Percentiles rank a stretch among this genome's conserved stretches.
Evolutionary conservation across 2,329 filamentous ascomycete genomes (phyloP).

Genomic region (Sphaceloma murrayae): DNA sequence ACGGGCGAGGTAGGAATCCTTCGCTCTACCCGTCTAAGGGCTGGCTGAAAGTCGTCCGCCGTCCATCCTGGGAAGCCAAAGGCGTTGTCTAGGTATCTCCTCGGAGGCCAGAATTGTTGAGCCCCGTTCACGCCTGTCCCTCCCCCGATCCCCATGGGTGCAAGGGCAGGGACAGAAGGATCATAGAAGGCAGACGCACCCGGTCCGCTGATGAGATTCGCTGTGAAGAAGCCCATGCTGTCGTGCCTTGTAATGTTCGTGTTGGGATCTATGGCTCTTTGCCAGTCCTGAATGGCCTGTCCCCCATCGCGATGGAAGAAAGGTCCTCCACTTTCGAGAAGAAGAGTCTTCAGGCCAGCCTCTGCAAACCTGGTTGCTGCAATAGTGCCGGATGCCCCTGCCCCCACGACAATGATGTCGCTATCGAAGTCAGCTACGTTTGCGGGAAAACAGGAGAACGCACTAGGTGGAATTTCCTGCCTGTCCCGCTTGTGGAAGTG

Average conservation of each 20-base stretch:
- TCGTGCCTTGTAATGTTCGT: constrained; percentile 8
- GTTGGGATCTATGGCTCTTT: constrained; percentile 6
- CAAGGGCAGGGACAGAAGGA: constrained; percentile 1
- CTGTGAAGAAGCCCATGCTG: constrained; percentile 1
- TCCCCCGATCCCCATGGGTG: constrained; percentile 5
- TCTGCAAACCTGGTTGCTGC: constrained; percentile 4
- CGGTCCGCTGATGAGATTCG: not conserved
- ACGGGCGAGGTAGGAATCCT: not conserved
- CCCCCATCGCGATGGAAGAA: constrained; percentile 7
- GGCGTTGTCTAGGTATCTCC: constrained; percentile 7
- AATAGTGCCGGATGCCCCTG: constrained; percentile 1
- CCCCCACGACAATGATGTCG: constrained; percentile 11
- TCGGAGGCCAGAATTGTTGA: constrained; percentile 12
- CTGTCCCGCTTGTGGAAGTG: too few relatives aligned
- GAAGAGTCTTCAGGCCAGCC: constrained; percentile 4
- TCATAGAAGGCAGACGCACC: constrained; percentile 8
- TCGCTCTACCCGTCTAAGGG: constrained; percentile 2
- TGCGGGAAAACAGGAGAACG: too few relatives aligned
- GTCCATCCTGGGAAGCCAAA: constrained; percentile 10
- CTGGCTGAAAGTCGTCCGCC: constrained; percentile 10
- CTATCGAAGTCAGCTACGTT: constrained; percentile 3
- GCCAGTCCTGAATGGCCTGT: constrained; percentile 3
- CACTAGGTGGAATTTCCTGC: too few relatives aligned
- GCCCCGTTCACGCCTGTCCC: constrained; percentile 10
- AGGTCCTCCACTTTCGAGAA: constrained; percentile 1